Percentiles rank a stretch among this genome's conserved stretches.
Evolutionary conservation across 768 basidiomycete species (phyloP).

Genomic region (Mycena leptocephala): DNA sequence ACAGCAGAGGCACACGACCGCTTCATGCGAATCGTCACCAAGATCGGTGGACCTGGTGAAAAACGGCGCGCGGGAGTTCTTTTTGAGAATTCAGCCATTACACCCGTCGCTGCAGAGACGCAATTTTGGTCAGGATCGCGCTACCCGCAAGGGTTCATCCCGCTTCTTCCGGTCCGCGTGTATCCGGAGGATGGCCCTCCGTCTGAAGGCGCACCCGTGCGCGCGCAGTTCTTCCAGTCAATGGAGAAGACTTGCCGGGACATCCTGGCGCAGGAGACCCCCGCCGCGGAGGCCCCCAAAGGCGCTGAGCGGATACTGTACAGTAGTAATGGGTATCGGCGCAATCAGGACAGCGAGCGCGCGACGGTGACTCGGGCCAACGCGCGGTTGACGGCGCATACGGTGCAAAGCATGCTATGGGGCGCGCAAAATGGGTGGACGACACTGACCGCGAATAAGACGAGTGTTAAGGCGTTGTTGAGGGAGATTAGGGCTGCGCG

Average conservation of each 20-base stretch:
- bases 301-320: conserved; percentile 13
- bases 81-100: conserved; percentile 52
- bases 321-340: conserved; percentile 34
- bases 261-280: conserved; percentile 66
- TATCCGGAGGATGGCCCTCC: conserved; percentile 52
- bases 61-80: conserved; percentile 75
- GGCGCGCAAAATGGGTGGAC: conserved; percentile 85
- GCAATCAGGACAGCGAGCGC: conserved; percentile 63
- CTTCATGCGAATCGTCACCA: conserved; percentile 82
- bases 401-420: conserved; percentile 79
- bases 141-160: conserved; percentile 66
- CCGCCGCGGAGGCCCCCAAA: neutral
- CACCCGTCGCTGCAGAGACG: conserved; percentile 52
- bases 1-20: conserved; percentile 84
- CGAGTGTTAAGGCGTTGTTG: conserved; percentile 84
- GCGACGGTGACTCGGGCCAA: conserved; percentile 70
- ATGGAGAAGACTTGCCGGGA: conserved; percentile 69
- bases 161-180: conserved; percentile 72
- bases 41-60: conserved; percentile 85
- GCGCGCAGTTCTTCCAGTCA: conserved; percentile 60
- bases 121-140: conserved; percentile 79
- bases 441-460: conserved; percentile 89
- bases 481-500: conserved; percentile 71
- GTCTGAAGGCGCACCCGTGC: conserved; percentile 27
- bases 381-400: conserved; percentile 81